A percentile compares a stretch with the other conserved stretches of the same genome.
Conservation (phyloP, 2,329 filamentous ascomycete genomes). For the Paraphoma sp. region DNA sequence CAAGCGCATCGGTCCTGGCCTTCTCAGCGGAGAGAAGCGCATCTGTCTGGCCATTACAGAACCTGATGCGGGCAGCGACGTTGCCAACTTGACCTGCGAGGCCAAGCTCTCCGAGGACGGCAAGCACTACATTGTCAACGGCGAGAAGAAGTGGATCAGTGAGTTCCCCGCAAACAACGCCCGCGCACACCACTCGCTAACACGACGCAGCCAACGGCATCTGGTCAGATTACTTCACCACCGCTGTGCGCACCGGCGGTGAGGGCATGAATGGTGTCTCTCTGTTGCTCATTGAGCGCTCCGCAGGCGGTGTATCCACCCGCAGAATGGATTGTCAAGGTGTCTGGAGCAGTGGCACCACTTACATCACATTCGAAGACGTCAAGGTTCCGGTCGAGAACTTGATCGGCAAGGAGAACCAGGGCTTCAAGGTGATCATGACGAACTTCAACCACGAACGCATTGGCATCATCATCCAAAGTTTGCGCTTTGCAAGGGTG, state of each 20-base stretch:
- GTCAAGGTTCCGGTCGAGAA: slow-evolving; percentile 99
- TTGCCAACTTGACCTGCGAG: slow-evolving; percentile 94
- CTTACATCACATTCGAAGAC: slow-evolving; percentile 97
- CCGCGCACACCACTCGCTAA: slow-evolving; percentile 18
- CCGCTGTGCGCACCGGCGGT: slow-evolving; percentile 87
- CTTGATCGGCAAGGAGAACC: slow-evolving; percentile 95
- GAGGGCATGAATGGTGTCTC: slow-evolving; percentile 92
- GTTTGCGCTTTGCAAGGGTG: slow-evolving; percentile 90
- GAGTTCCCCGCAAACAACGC: slow-evolving; percentile 54
- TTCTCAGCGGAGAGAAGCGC: slow-evolving; percentile 90
- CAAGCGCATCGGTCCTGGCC: slow-evolving; percentile 85
- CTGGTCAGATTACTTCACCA: slow-evolving; percentile 97
- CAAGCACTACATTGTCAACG: slow-evolving; percentile 99
- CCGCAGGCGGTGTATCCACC: slow-evolving; percentile 83
- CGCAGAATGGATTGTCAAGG: slow-evolving; percentile 93
- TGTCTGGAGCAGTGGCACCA: slow-evolving; percentile 93
- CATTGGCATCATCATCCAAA: slow-evolving; percentile 98
- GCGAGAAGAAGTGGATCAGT: slow-evolving; percentile 99
- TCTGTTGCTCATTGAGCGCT: slow-evolving; percentile 80
- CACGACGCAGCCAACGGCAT: slow-evolving; percentile 80
- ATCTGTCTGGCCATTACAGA: slow-evolving; percentile 98
- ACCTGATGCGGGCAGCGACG: slow-evolving; percentile 90
- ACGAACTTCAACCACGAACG: slow-evolving; percentile 99
- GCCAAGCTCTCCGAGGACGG: slow-evolving; percentile 93
- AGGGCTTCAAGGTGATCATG: slow-evolving; percentile 99